These are phyloP conservation scores for Diversispora epigaea DNA, from an alignment of 192 early-diverging fungal species.

Conservation along the genomic window DNA sequence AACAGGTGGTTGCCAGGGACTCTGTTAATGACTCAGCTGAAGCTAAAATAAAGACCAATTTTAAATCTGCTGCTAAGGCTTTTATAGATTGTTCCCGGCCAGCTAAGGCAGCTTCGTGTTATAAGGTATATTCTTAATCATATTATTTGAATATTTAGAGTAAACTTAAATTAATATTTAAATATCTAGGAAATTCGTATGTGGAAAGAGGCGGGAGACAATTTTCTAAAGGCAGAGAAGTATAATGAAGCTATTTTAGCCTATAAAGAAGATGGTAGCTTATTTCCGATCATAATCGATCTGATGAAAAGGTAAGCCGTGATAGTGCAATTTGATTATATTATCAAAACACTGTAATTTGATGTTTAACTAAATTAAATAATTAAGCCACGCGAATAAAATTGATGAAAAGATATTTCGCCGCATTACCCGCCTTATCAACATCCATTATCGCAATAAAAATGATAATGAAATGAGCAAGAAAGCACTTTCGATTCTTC, in stretches of 20 bases:
- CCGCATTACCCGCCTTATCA: background rate
- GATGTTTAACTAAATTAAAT: background rate
- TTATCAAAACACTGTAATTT: too few species aligned
- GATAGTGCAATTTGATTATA: background rate
- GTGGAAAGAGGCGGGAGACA: background rate
- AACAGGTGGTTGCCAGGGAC: conserved; percentile 10
- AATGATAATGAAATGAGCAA: conserved; percentile 19
- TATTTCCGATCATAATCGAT: conserved; percentile 7
- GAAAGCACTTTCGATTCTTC: background rate
- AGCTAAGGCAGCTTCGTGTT: conserved; percentile 14
- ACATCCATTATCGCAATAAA: conserved; percentile 4
- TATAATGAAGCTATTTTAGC: conserved; percentile 24
- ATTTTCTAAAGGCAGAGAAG: conserved; percentile 25
- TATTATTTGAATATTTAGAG: background rate
- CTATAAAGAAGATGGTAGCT: background rate
- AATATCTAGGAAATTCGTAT: conserved; percentile 3
- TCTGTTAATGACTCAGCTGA: conserved; percentile 17
- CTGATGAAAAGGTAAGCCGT: conserved; percentile 29
- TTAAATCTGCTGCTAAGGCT: conserved; percentile 8
- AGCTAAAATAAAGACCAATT: background rate
- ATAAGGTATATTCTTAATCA: background rate
- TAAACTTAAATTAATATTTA: background rate
- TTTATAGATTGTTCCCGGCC: conserved; percentile 6
- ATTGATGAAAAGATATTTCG: conserved; percentile 14
- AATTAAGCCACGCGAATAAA: background rate